Evolutionary conservation across 2,329 filamentous ascomycete genomes (phyloP).

Genomic region (Beauveria brongniartii): DNA sequence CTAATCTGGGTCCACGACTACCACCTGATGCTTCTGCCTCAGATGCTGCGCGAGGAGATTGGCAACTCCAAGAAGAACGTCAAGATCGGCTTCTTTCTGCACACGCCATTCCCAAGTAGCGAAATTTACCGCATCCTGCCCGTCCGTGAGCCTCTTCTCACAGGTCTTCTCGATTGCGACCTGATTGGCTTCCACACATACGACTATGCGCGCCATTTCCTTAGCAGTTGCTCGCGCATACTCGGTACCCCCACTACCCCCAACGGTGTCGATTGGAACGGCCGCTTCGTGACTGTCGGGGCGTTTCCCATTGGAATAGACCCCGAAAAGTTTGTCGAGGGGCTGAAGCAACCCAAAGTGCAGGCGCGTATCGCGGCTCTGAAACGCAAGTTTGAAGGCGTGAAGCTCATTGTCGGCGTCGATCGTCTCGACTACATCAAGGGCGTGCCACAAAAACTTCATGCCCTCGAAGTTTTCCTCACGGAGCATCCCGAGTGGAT

Average conservation of each 20-base stretch:
- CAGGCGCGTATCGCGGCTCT: slow-evolving; percentile 79
- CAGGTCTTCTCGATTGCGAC: slow-evolving; percentile 86
- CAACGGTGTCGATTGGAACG: slow-evolving; percentile 86
- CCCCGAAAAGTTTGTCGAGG: slow-evolving; percentile 90
- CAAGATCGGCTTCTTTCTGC: slow-evolving; percentile 96
- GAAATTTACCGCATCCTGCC: slow-evolving; percentile 96
- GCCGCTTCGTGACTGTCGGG: slow-evolving; percentile 81
- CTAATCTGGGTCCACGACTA: slow-evolving; percentile 98
- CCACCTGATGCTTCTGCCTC: slow-evolving; percentile 91
- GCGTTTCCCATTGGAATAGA: slow-evolving; percentile 98
- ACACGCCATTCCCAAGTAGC: slow-evolving; percentile 93
- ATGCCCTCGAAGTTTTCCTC: slow-evolving; percentile 92
- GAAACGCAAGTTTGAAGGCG: slow-evolving; percentile 85
- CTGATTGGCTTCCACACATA: slow-evolving; percentile 98
- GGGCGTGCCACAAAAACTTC: slow-evolving; percentile 93
- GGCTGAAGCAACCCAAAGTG: slow-evolving; percentile 75
- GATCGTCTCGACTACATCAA: slow-evolving; percentile 98
- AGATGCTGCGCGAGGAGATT: slow-evolving; percentile 90
- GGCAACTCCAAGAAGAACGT: slow-evolving; percentile 76
- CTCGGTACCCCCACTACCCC: slow-evolving; percentile 74
- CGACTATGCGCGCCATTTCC: slow-evolving; percentile 95
- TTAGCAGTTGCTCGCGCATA: slow-evolving; percentile 93
- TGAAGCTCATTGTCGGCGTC: slow-evolving; percentile 94
- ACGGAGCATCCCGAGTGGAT: slow-evolving; percentile 98
- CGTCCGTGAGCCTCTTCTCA: slow-evolving; percentile 79